Percentiles rank a stretch among this genome's conserved stretches.
Evolutionary conservation across 2,329 filamentous ascomycete genomes (phyloP).

Genomic region (Zymoseptoria ardabiliae): DNA sequence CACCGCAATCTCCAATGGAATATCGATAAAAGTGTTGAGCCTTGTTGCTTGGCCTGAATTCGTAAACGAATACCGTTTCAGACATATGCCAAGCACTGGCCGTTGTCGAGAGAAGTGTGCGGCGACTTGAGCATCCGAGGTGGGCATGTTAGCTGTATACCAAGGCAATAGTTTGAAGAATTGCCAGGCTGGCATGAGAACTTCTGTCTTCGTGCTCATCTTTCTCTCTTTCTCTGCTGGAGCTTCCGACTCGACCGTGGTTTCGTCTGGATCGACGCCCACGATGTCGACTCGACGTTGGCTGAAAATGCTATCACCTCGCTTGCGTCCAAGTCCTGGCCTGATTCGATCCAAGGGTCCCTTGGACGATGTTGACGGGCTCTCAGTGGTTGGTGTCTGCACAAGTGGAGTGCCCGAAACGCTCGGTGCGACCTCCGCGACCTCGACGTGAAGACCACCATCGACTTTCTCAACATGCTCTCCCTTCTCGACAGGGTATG

Average conservation of each 20-base stretch:
- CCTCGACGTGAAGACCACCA: slow-evolving; percentile 36
- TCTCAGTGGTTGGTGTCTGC: slow-evolving; percentile 16
- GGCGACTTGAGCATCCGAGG: slow-evolving; percentile 72
- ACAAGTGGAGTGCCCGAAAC: slow-evolving; percentile 26
- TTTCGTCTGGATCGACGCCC: slow-evolving; percentile 31
- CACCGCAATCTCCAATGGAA: slow-evolving; percentile 73
- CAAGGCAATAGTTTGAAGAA: slow-evolving; percentile 93
- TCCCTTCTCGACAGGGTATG: slow-evolving; percentile 14
- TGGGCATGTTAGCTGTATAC: slow-evolving; percentile 65
- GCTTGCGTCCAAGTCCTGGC: slow-evolving; percentile 32
- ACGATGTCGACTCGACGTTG: slow-evolving; percentile 33
- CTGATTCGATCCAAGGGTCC: slow-evolving; percentile 26
- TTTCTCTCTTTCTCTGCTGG: slow-evolving; percentile 19
- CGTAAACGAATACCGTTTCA: slow-evolving; percentile 81
- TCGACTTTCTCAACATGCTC: slow-evolving; percentile 27
- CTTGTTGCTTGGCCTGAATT: slow-evolving; percentile 61
- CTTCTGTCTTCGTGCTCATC: slow-evolving; percentile 56
- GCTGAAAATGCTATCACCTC: slow-evolving; percentile 45
- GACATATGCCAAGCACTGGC: slow-evolving; percentile 83
- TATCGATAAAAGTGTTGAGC: slow-evolving; percentile 80
- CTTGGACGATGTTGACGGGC: slow-evolving; percentile 20
- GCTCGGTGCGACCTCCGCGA: slow-evolving; percentile 31
- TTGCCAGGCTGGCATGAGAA: slow-evolving; percentile 94
- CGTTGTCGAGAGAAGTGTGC: slow-evolving; percentile 74
- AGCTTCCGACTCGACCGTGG: slow-evolving; percentile 30